Evolutionary conservation across 768 basidiomycete species (phyloP), one percentile per base, ranked within the genome.

Genomic region (Lentinula aciculospora): DNA sequence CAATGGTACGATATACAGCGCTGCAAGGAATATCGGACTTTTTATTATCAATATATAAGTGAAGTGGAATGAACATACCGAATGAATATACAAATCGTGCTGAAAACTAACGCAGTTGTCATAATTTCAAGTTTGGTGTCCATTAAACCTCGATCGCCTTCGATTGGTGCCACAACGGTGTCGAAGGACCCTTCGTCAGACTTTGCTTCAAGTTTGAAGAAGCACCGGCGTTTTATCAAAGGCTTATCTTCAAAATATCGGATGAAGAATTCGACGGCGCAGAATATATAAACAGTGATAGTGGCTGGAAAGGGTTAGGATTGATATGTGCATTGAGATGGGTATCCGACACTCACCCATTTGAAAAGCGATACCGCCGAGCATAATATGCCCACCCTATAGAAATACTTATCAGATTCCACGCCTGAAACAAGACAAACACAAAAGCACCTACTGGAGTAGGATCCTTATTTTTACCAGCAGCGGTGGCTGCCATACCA

Each of bases 341-440:
- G 3, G 27, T 6, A 15, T 28, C 32, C n/a, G 7, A 25, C 6
- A 60, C 75, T 27, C 57, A 77, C 77, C 62, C 19, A 85, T 67
- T 63, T 88, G 85, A 63, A 87, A 78, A 17, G 73, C 71, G 59
- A 89, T 86, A 48, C 86, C 87, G 1, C 70, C 81, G 10, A 85
- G 73, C 83, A 86, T 85, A 64, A 85, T 73, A 48, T 79, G 58
- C 2, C 67, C 70, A 8, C 72, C 73, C 68, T 71, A 23, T 15
- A 45, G 9, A 42, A 28, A 29, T n/a, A 44, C 28, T 34, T 34
- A 13, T 34, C 32, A 34, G 32, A 13, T 34, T 13, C 2, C 12
- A 7, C 13, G 13, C 13, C 8, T 34, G 6, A 9, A 4, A 34
- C 6, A 34, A 34, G 3, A 9, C 32, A 13, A n/a, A n/a, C n/a